These are phyloP conservation scores for Rutidosis leptorrhynchoides DNA, from an alignment of 129 eudicot genomes.

Conservation along the genomic window DNA sequence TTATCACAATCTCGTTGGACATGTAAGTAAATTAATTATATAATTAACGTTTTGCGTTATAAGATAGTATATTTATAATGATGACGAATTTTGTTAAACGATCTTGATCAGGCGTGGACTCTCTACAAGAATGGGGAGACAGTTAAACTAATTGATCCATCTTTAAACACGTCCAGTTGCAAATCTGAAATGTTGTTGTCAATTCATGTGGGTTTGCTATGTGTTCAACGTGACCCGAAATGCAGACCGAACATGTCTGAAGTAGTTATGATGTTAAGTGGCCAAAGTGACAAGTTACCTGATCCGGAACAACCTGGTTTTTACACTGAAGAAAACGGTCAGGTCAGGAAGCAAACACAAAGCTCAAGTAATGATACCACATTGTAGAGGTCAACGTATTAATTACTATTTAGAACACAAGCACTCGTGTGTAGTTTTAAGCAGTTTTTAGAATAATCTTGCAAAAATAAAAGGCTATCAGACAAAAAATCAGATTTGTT, in stretches of 20 bases:
- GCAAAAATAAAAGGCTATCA: too few relatives aligned
- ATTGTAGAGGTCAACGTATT: too few relatives aligned
- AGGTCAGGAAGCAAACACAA: neutral
- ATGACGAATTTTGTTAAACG: neutral
- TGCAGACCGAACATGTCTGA: neutral
- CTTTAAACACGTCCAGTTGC: neutral
- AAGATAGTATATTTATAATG: neutral
- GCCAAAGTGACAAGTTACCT: neutral
- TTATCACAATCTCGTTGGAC: neutral
- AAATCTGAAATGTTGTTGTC: neutral
- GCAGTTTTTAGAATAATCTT: too few relatives aligned
- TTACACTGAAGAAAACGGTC: neutral
- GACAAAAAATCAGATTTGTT: too few relatives aligned
- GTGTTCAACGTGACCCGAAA: too few relatives aligned
- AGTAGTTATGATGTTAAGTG: neutral
- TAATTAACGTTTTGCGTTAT: neutral
- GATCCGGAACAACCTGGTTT: neutral
- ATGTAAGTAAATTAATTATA: neutral
- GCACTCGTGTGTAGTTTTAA: too few relatives aligned
- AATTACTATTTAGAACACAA: too few relatives aligned
- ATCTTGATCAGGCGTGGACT: neutral
- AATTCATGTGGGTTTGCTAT: too few relatives aligned
- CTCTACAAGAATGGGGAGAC: neutral
- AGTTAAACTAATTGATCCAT: neutral
- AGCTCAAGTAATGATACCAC: neutral